A percentile compares a stretch with the other conserved stretches of the same genome.
phyloP scores from a whole-genome alignment of 2,329 filamentous ascomycete species.

The Cercospora nicotianae region DNA sequence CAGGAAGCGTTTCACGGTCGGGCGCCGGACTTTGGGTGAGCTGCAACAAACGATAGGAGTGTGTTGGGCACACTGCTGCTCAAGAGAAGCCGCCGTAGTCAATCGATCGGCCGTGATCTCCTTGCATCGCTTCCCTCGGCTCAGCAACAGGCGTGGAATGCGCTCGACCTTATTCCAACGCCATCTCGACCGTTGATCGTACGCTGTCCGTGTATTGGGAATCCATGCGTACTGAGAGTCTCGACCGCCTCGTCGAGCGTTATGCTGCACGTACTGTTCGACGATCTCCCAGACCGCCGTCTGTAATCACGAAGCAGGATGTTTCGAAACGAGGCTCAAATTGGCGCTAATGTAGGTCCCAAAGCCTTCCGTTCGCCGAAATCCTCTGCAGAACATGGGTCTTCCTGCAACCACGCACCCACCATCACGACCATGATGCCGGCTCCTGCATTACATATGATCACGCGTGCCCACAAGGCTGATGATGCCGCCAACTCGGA shows the following conservation, averaged over 20 bases:
- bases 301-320: neutral
- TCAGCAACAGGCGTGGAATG: conserved; percentile 8
- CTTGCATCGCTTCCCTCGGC: conserved; percentile 10
- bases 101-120: neutral
- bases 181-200: neutral
- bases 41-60: too few relatives aligned
- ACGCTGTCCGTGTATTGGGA: too few relatives aligned
- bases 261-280: neutral
- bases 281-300: neutral
- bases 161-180: conserved; percentile 2
- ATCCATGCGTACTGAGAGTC: too few relatives aligned
- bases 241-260: neutral
- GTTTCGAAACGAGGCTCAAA: neutral
- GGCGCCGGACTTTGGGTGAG: too few relatives aligned
- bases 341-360: neutral
- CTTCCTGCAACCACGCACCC: conserved; percentile 4
- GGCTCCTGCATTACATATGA: neutral
- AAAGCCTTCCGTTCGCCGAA: neutral
- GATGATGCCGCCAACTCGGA: neutral
- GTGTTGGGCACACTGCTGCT: too few relatives aligned
- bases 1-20: neutral
- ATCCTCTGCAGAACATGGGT: conserved; percentile 4
- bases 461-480: conserved; percentile 4
- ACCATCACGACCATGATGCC: neutral
- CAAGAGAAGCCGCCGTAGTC: neutral